These are phyloP conservation scores for Glarea lozoyensis DNA, from an alignment of 495 filamentous ascomycete genomes.

Conservation along the genomic window DNA sequence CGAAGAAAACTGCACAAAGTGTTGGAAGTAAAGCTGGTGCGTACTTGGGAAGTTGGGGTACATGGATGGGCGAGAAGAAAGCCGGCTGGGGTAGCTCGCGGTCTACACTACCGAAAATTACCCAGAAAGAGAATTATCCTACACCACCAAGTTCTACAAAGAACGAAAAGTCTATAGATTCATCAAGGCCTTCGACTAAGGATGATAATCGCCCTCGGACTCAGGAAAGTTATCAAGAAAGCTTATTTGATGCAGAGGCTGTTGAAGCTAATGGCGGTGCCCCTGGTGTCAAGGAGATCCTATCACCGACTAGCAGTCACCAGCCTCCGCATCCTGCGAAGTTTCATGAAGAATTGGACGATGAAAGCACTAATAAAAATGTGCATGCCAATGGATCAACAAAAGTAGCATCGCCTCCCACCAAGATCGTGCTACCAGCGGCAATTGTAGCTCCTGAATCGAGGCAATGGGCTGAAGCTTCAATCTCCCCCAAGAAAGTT, in stretches of 20 bases:
- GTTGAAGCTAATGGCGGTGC: slow-evolving; percentile 4
- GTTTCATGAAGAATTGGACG: slow-evolving; percentile 14
- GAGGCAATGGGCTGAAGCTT: slow-evolving; percentile 39
- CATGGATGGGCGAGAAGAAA: slow-evolving; percentile 89
- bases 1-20: slow-evolving; percentile 58
- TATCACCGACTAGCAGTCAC: not conserved
- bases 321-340: slow-evolving; percentile 4
- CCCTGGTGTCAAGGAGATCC: slow-evolving; percentile 2
- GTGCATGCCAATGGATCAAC: not conserved
- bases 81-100: slow-evolving; percentile 39
- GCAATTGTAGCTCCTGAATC: slow-evolving; percentile 1
- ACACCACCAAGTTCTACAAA: slow-evolving; percentile 9
- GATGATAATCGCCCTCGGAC: slow-evolving; percentile 18
- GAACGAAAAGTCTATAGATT: slow-evolving; percentile 9
- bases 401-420: not conserved
- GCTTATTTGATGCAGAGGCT: slow-evolving; percentile 27
- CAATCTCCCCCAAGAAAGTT: slow-evolving; percentile 19
- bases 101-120: slow-evolving; percentile 19
- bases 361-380: not conserved
- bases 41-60: slow-evolving; percentile 90
- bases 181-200: not conserved
- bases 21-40: slow-evolving; percentile 70
- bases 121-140: slow-evolving; percentile 15
- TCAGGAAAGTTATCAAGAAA: slow-evolving; percentile 31
- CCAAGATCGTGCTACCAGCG: not conserved